Evolutionary conservation across 192 early-diverging fungal genomes (phyloP).

Genomic region (Piromyces finnis): DNA sequence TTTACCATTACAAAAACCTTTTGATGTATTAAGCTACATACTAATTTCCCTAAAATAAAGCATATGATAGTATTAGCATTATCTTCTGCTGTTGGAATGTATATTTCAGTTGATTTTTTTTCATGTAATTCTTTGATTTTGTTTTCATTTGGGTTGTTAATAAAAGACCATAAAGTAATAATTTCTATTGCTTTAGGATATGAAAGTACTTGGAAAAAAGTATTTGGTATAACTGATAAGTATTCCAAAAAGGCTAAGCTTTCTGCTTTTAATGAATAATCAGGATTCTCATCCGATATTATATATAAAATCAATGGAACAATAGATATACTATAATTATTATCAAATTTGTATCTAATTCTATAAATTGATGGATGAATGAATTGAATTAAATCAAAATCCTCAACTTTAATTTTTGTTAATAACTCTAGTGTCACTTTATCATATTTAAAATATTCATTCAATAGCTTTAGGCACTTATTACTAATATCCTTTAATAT

Average conservation of each 20-base stretch:
- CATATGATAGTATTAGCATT: background rate
- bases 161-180: background rate
- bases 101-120: background rate
- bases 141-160: background rate
- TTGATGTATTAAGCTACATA: background rate
- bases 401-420: background rate
- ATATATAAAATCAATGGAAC: background rate
- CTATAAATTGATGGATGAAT: background rate
- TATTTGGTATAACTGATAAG: background rate
- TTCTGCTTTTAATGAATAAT: background rate
- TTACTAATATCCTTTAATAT: background rate
- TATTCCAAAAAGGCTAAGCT: background rate
- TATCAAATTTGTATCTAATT: background rate
- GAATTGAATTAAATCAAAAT: background rate
- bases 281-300: background rate
- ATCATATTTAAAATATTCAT: background rate
- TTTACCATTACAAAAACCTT: background rate
- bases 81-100: background rate
- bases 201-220: background rate
- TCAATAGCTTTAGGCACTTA: background rate
- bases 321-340: background rate
- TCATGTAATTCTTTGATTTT: background rate
- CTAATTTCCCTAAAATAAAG: background rate
- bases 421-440: background rate
- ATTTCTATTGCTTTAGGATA: background rate